These are phyloP conservation scores for Malassezia sp. DNA, from an alignment of 1,284 basidiomycete genomes.

Conservation along the genomic window DNA sequence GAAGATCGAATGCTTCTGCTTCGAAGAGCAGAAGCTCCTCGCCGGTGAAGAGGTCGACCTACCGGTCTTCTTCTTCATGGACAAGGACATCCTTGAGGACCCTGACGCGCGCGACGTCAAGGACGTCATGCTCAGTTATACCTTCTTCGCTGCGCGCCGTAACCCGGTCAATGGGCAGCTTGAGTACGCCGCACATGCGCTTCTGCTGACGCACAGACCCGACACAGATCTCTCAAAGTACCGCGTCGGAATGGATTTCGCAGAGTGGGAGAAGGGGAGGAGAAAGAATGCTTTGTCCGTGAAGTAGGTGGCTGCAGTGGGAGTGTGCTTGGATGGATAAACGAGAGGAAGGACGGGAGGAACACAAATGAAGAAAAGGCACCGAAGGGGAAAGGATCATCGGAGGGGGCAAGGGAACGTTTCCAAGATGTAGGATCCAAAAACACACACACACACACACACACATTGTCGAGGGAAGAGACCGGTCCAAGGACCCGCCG, in stretches of 20 bases:
- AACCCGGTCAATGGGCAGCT: conserved; percentile 42
- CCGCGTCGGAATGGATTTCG: conserved; percentile 18
- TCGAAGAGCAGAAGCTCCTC: conserved; percentile 90
- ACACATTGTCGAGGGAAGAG: too few relatives aligned
- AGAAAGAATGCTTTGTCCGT: too few relatives aligned
- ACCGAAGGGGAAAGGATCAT: too few relatives aligned
- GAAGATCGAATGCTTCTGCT: conserved; percentile 99
- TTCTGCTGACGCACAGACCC: conserved; percentile 18
- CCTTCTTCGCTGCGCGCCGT: conserved; percentile 68
- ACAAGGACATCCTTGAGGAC: conserved; percentile 88
- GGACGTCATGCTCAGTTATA: conserved; percentile 87
- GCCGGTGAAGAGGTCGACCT: conserved; percentile 96
- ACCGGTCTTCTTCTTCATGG: conserved; percentile 96
- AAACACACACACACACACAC: too few relatives aligned
- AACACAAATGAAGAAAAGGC: too few relatives aligned
- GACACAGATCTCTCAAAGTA: conserved; percentile 39
- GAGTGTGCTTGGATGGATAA: too few relatives aligned
- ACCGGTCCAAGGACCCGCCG: too few relatives aligned
- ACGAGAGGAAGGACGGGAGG: too few relatives aligned
- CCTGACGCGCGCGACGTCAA: conserved; percentile 72
- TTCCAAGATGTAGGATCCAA: too few relatives aligned
- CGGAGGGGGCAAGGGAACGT: too few relatives aligned
- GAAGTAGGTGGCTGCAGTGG: too few relatives aligned
- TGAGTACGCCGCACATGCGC: conserved; percentile 31
- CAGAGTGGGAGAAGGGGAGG: conserved; percentile 5